Evolutionary conservation across 352 stramenopile species (phyloP).

Genomic region (Thraustotheca clavata): DNA sequence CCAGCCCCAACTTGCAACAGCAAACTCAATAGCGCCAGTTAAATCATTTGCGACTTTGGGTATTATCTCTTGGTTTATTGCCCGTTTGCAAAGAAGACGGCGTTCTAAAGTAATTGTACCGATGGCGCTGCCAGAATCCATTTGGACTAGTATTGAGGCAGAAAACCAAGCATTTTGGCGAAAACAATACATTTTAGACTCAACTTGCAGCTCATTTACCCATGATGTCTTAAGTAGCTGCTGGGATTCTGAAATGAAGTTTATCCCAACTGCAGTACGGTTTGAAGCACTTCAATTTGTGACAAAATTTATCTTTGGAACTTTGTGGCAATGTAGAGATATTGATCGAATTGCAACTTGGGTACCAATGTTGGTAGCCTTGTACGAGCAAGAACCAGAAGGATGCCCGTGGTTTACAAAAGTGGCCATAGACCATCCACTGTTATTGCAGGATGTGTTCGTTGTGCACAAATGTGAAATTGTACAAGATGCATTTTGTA

Average conservation of each 20-base stretch:
- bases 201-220: constrained; percentile 66
- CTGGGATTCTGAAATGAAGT: constrained; percentile 26
- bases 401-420: constrained; percentile 66
- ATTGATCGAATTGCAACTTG: constrained; percentile 65
- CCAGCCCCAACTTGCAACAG: background rate
- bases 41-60: background rate
- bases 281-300: constrained; percentile 67
- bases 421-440: constrained; percentile 50
- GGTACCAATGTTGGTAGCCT: constrained; percentile 46
- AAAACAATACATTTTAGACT: constrained; percentile 78
- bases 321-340: constrained; percentile 73
- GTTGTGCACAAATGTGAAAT: no score
- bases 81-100: background rate
- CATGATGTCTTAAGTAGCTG: constrained; percentile 62
- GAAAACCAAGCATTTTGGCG: constrained; percentile 83
- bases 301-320: constrained; percentile 83
- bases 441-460: constrained; percentile 61
- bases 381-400: constrained; percentile 64
- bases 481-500: no score
- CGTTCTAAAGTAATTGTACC: background rate
- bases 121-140: constrained; percentile 35
- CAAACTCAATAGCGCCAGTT: background rate
- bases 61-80: background rate
- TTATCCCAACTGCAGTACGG: constrained; percentile 55
- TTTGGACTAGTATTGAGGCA: constrained; percentile 63